Evolutionary conservation across 345 rosid species (phyloP), one percentile per base, ranked within the genome.

Genomic region (Brassica incana): DNA sequence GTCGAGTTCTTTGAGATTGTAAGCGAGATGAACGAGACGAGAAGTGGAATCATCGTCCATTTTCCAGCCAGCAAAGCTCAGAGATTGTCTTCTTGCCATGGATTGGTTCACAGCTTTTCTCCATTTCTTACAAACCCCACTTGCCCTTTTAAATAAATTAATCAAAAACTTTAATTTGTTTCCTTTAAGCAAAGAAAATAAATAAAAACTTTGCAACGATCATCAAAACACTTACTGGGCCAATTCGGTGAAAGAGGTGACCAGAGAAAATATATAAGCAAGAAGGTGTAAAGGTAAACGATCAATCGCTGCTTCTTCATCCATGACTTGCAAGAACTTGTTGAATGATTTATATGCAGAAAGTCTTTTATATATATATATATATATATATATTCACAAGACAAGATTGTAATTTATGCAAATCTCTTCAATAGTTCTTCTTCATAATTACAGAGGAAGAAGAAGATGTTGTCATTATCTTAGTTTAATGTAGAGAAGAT

Each of bases 111-210:
- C 99, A 32, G 86, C 98, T n/a, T 83, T 76, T 58, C 83, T 93
- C 98, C 98, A 95, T 86, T 87, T 90, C 92, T 85, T 85, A 80
- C 99, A 90, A 2, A 90, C 99, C 10, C 88, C 77, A 77, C 96
- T 91, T 60, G 87, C 96, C 88, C 98, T 94, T 9, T 12, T 67
- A 33, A 27, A 71, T 15, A 25, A 35, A 69, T 50, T 72, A 23
- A 48, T 12, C 56, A 6, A 60, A 52, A 27, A 18, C 11, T 58
- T 65, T 40, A 72, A 33, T 36, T 48, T 50, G 32, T n/a, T 14
- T 50, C 8, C 35, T 18, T 35, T 2, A 36, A 36, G 16, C 0
- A 23, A 32, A 63, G 0, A 62, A 60, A 11, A 58, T 27, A 36
- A 29, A 11, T 12, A 8, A 20, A 45, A 35, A 62, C 62, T 66